These are phyloP conservation scores for Magnolia kwangsiensis DNA, from an alignment of 164 flowering plant genomes.

Conservation along the genomic window DNA sequence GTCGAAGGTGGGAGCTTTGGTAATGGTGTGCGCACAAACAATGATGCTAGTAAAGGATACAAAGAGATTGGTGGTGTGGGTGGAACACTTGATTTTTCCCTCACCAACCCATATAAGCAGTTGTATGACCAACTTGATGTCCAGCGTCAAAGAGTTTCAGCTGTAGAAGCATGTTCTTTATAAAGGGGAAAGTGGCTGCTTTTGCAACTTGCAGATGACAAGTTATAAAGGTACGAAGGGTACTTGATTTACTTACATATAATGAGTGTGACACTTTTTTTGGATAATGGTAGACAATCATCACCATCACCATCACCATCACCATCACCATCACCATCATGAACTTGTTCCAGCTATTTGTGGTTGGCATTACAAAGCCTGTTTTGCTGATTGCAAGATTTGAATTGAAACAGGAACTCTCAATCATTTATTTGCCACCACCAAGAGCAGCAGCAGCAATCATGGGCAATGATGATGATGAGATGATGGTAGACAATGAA, in stretches of 20 bases:
- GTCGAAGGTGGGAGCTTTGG: conserved; percentile 24
- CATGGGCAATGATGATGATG: too few relatives aligned
- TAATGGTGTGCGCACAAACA: conserved; percentile 22
- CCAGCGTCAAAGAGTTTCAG: conserved; percentile 24
- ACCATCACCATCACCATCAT: neutral
- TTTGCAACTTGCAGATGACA: conserved; percentile 14
- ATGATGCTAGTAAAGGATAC: conserved; percentile 23
- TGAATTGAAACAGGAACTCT: too few relatives aligned
- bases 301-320: neutral
- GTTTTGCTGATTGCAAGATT: neutral
- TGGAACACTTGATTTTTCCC: conserved; percentile 18
- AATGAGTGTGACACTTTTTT: neutral
- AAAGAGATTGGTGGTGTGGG: conserved; percentile 20
- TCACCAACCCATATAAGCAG: conserved; percentile 22
- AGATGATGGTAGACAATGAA: too few relatives aligned
- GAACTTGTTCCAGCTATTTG: neutral
- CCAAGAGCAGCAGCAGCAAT: too few relatives aligned
- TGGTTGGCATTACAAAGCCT: neutral
- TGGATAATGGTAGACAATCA: neutral
- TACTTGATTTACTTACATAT: neutral
- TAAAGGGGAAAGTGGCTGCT: conserved; percentile 10
- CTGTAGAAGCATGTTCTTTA: conserved; percentile 28
- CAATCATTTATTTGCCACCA: too few relatives aligned
- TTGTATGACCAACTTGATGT: conserved; percentile 26
- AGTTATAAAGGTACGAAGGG: conserved; percentile 37